Conservation (phyloP, 306 rosid species). For the Ziziphus jujuba region DNA sequence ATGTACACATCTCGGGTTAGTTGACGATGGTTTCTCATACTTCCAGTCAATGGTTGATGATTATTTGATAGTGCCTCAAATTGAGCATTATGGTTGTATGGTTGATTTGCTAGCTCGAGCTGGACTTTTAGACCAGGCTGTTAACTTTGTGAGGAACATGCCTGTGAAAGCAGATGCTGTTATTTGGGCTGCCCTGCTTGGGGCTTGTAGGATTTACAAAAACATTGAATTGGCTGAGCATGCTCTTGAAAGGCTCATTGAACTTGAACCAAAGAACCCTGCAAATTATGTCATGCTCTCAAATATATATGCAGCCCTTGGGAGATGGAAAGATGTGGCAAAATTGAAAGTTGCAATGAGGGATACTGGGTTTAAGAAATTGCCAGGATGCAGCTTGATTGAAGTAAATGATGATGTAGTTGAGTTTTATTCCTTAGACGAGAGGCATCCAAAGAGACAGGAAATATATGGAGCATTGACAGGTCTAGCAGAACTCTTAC, state of each 20-base stretch:
- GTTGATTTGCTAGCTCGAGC: conserved; percentile 58
- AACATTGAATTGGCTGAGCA: conserved; percentile 51
- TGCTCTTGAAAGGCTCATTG: conserved; percentile 19
- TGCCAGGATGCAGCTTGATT: conserved; percentile 49
- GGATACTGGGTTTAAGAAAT: conserved; percentile 54
- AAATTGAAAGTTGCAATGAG: conserved; percentile 65
- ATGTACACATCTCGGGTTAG: conserved; percentile 72
- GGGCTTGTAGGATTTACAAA: conserved; percentile 45
- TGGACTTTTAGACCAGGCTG: conserved; percentile 60
- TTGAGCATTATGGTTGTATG: conserved; percentile 63
- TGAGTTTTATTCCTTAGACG: conserved; percentile 45
- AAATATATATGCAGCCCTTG: conserved; percentile 72
- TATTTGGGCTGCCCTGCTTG: conserved; percentile 56
- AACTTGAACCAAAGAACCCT: conserved; percentile 77
- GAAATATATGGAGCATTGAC: conserved; percentile 37
- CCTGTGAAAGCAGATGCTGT: conserved; percentile 63
- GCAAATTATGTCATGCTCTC: conserved; percentile 75
- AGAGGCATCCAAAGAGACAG: conserved; percentile 32
- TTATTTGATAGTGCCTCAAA: conserved; percentile 50
- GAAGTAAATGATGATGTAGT: conserved; percentile 36
- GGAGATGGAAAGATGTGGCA: conserved; percentile 75
- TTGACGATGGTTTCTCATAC: conserved; percentile 50
- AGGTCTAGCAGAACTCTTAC: conserved; percentile 34
- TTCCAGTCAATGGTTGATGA: conserved; percentile 57
- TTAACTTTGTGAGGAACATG: conserved; percentile 61